Percentiles rank a stretch among this genome's conserved stretches.
phyloP scores from a whole-genome alignment of 495 filamentous ascomycete species.

The Filosporella fistucella region DNA sequence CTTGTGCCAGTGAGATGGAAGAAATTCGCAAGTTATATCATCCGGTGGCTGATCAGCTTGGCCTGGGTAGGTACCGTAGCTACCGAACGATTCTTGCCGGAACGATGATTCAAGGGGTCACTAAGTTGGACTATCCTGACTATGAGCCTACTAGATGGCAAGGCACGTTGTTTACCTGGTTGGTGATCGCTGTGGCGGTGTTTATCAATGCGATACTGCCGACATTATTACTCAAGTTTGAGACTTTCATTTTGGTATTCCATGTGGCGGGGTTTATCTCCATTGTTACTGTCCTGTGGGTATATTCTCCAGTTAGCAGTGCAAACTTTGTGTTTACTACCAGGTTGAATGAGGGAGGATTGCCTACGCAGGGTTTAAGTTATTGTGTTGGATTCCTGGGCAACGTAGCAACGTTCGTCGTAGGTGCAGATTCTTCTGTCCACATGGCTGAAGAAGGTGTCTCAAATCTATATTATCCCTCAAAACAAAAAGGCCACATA shows the following conservation, averaged over 20 bases:
- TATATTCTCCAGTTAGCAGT: slow-evolving; percentile 33
- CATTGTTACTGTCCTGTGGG: slow-evolving; percentile 32
- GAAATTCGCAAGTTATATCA: slow-evolving; percentile 40
- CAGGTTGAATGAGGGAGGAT: slow-evolving; percentile 36
- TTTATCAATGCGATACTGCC: slow-evolving; percentile 37
- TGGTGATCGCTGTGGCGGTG: slow-evolving; percentile 33
- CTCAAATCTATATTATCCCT: too few species aligned
- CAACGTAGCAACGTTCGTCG: slow-evolving; percentile 11
- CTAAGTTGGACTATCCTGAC: slow-evolving; percentile 36
- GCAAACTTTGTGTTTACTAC: slow-evolving; percentile 38
- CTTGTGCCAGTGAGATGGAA: slow-evolving; percentile 34
- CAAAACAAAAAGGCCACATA: too few species aligned
- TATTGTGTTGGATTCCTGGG: slow-evolving; percentile 26
- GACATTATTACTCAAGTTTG: slow-evolving; percentile 34
- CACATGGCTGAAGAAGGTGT: slow-evolving; percentile 43
- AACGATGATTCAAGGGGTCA: slow-evolving; percentile 41
- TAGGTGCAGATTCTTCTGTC: slow-evolving; percentile 24
- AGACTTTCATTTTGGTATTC: slow-evolving; percentile 25
- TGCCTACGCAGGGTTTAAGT: slow-evolving; percentile 34
- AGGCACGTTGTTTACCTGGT: slow-evolving; percentile 42
- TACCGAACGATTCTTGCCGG: slow-evolving; percentile 34
- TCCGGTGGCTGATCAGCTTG: slow-evolving; percentile 30
- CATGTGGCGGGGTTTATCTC: slow-evolving; percentile 36
- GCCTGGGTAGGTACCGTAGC: slow-evolving; percentile 29
- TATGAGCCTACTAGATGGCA: slow-evolving; percentile 40